phyloP scores from a whole-genome alignment of 2,329 filamentous ascomycete species.

The Trichoderma cornu-damae region DNA sequence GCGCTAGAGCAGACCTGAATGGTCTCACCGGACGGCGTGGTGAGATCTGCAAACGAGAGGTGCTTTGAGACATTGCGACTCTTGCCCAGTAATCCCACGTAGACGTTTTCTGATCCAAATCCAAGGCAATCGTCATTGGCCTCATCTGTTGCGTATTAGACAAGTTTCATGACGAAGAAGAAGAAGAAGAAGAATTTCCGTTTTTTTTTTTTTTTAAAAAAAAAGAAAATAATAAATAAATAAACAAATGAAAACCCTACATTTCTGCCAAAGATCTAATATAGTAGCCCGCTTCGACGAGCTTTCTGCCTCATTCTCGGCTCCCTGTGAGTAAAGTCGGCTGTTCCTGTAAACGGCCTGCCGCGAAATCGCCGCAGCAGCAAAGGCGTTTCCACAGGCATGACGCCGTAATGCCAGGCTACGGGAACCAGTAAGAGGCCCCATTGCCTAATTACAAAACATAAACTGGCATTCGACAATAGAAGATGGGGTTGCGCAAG shows the following conservation, averaged over 20 bases:
- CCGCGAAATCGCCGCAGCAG: not conserved
- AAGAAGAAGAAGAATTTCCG: no score
- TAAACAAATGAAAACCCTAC: no score
- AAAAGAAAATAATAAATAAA: no score
- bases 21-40: conserved; percentile 35
- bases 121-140: conserved; percentile 24
- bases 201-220: not conserved
- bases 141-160: conserved; percentile 26
- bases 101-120: conserved; percentile 20
- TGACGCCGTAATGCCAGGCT: conserved; percentile 23
- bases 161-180: not conserved
- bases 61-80: conserved; percentile 62
- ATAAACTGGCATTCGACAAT: conserved; percentile 1
- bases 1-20: conserved; percentile 44
- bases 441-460: conserved; percentile 21
- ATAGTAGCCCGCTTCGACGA: conserved; percentile 25
- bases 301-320: not conserved
- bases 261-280: conserved; percentile 30
- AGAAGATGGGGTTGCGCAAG: not conserved
- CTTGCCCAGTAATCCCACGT: conserved; percentile 63
- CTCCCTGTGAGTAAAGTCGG: conserved; percentile 3
- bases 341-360: conserved; percentile 20
- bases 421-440: conserved; percentile 26
- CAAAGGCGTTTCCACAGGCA: not conserved
- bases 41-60: conserved; percentile 63